Base-by-base conservation (phyloP, 345 rosid species). In the Eutrema yunnanense region DNA sequence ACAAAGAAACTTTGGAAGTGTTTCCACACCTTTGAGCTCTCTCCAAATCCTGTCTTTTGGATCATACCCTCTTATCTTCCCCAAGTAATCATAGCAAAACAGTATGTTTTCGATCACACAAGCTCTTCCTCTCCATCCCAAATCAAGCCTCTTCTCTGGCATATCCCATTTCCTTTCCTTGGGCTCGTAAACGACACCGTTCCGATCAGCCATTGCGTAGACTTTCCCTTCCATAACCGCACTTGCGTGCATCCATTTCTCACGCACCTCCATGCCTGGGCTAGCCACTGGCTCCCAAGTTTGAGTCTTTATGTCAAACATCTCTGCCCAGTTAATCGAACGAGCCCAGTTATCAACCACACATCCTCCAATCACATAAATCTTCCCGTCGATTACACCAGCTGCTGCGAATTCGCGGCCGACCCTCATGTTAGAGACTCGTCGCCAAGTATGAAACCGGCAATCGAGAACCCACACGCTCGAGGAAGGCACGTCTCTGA, bases 191-290 rank as follows among this genome's bases (percentile, higher is more conserved):
- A 85, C 86, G 1, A 93, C 84, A 26, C 98, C 98, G 2, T 86
- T 85, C 8, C 98, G 57, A 67, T 93, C 98, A 2, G 88, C 96
- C 98, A 93, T 93, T 0, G 96, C 97, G 8, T 88, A 90, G 6
- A 93, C 29, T 9, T 69, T 88, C 8, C 77, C 86, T 14, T 81
- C 84, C 22, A 90, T 63, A 0, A 90, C 98, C 0, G 96, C 97
- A 9, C 94, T 87, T 1, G 90, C 97, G 81, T 93, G 98, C 96
- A 93, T 93, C 98, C 96, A 93, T 62, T 90, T 93, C 73, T 85
- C 91, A 38, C 96, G 86, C 7, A 81, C 69, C 29, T 86, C 88
- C 2, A 57, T 22, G 2, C 75, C 77, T 1, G 84, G 79, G 12
- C 92, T 87, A 41, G 82, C 62, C 6, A 93, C 92, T 0, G 92